Base-by-base conservation (phyloP, 805 yeast genomes). In the Jamesozyma hellenica region DNA sequence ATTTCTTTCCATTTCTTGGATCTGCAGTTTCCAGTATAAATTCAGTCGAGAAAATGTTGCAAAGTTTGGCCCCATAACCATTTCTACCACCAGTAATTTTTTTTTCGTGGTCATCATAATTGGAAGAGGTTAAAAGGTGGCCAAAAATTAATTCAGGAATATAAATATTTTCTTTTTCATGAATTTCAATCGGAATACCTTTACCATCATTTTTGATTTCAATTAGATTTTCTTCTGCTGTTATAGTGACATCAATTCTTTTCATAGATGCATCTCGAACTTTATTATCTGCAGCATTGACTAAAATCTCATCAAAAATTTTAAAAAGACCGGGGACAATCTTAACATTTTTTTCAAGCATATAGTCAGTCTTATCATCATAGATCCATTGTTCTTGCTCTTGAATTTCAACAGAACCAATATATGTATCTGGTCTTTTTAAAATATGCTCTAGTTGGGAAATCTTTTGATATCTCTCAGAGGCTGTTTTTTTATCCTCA, bases 71-170 rank as follows among this genome's bases (percentile, higher is more conserved):
- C 63, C 98, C 98, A 58, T 79, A 92, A 47, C 98, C 98, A 59
- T 92, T 92, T 68, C 98, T 78, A 62, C 98, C 98, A 67, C 98
- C 98, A 2, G 95, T 85, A 27, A 92, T 96, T 61, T 92, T 92
- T 63, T 85, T 84, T 55, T 92, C 84, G 47, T 90, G 76, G 60
- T 92, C 98, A 60, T 92, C 95, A 60, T 92, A 92, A 64, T 92
- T 92, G 21, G 95, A 84, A 2, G 97, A 88, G 0, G 98, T 92
- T 48, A 92, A 73, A 44, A 92, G 71, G 55, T 92, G 86, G 40
- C 98, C 98, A 63, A 92, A 92, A 52, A 92, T 92, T 64, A 92
- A 72, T 64, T 92, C 96, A 1, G 98, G 98, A 47, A 92, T 88
- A 57, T 84, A 92, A 45, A 92, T 86, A 35, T 83, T 72, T 60